phyloP scores from a whole-genome alignment of 768 basidiomycete species.

The Agrocybe pediades region DNA sequence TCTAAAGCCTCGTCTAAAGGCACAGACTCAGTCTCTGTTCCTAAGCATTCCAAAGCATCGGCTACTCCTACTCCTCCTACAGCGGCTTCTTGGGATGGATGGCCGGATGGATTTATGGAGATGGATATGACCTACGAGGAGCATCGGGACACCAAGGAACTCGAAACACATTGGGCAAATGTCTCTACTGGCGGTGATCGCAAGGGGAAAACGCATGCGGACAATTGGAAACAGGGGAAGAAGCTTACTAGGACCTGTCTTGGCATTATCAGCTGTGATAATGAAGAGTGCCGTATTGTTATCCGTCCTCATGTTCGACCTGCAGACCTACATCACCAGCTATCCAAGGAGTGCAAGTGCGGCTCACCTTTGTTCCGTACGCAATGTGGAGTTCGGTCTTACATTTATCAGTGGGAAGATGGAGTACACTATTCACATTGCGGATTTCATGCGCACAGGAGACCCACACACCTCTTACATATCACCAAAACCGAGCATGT shows the following conservation, averaged over 20 bases:
- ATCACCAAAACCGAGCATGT: slow-evolving; percentile 6
- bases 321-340: not conserved
- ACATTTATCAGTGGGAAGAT: slow-evolving; percentile 9
- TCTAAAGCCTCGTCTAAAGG: too few species aligned
- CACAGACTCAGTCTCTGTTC: too few species aligned
- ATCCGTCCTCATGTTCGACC: slow-evolving; percentile 18
- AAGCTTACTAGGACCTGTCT: slow-evolving; percentile 9
- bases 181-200: not conserved
- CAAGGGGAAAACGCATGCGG: not conserved
- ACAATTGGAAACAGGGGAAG: slow-evolving; percentile 11
- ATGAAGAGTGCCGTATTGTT: slow-evolving; percentile 13
- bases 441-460: slow-evolving; percentile 14
- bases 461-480: slow-evolving; percentile 18
- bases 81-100: slow-evolving; percentile 1
- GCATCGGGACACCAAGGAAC: not conserved
- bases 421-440: slow-evolving; percentile 14
- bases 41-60: not conserved
- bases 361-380: not conserved
- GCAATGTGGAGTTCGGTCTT: slow-evolving; percentile 1
- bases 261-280: slow-evolving; percentile 14
- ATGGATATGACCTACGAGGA: not conserved
- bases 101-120: slow-evolving; percentile 1
- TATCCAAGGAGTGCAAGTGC: slow-evolving; percentile 8
- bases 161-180: not conserved
- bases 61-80: not conserved